Base-by-base conservation (phyloP, 2,329 filamentous ascomycete genomes). In the Purpureocillium takamizusanense region DNA sequence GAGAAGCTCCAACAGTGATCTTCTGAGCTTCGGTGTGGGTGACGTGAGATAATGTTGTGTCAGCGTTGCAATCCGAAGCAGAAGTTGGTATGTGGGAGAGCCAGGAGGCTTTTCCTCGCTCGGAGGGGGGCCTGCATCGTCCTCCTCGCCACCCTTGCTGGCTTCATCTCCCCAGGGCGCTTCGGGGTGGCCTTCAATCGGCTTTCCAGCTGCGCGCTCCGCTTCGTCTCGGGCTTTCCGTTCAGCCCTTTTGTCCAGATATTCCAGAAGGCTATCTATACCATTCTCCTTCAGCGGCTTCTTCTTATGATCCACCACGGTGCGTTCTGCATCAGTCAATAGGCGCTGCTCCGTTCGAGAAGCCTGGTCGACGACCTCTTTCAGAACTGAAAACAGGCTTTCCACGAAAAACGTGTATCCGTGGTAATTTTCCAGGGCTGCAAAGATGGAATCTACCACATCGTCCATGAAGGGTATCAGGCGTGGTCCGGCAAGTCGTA, bases 1-100 rank as follows among this genome's bases (percentile, higher is more conserved):
- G 11, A 97, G 74, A 6, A 97, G 76, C 13, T 78, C 74, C 9
- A 98, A 75, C 4, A 98, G 72, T 1, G 83, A 86, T 23, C 78
- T 78, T 31, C 90, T 81, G 8, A 98, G 72, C 10, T 78, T 75
- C 0, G 89, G 79, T 0, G 87, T 89, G 0, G 86, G 81, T 0
- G 87, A 89, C 6, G 90, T 88, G 10, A 98, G 74, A 59, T 95
- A 92, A 55, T 95, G 82, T 53, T 95, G 89, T 5, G 88, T 90
- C 1, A 94, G 77, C 35, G 76, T 76, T 17, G 88, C 78, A 40
- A 98, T 92, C 41, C 81, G 82, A 27, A 87, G 72, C 4, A 97
- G 75, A 10, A 95, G 72, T n/a, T 70, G 70, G 58, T 94, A 94
- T 0, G 85, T 86, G 47, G 84, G 83, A 33, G 83, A 84, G 28